Evolutionary conservation across 2,329 filamentous ascomycete genomes (phyloP), one percentile per base, ranked within the genome.

Genomic region (Sporothrix humicola): DNA sequence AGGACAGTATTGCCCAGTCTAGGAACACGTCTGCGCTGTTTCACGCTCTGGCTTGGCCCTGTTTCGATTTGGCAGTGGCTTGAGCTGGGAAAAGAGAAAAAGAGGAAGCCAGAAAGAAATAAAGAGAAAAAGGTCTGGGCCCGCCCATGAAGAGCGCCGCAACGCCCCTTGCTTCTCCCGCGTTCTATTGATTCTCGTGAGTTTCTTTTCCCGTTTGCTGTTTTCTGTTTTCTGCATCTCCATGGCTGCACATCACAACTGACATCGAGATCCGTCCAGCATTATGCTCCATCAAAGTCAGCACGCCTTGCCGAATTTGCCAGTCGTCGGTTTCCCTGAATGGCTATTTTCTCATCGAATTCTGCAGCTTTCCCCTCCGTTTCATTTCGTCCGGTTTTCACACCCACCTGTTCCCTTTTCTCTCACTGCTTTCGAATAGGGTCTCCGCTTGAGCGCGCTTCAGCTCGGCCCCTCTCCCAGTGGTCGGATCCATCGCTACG

Each of bases 401-500:
- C 31, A 63, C 15, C 58, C 42, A 20, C 31, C 17, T 15, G 17
- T 63, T 44, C 20, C 59, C 37, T n/a, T 63, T 44, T 46, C 10
- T 46, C 17, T 63, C 52, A 56, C 20, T 12, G 52, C 20, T 37
- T 37, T 37, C 31, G 20, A 61, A 17, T 15, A 26, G 50, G 26
- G 31, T 9, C 69, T 71, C 37, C 54, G 54, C 20, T 52, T 61
- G 20, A 26, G 12, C 42, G 46, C 46, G 65, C 44, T 48, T 31
- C 13, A 46, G 37, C 15, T 70, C 48, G 20, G 48, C 48, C 31
- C 52, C 31, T 71, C 54, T 59, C 69, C 42, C 20, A 71, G 56
- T 71, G 56, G 56, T 54, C 44, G 44, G 69, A 71, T 71, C 69
- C 56, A 50, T 46, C 26, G 69, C 26, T 65, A 65, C 46, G 46